These are phyloP conservation scores for Nicotiana benthamiana DNA, from an alignment of 257 asterid species.

Conservation along the genomic window DNA sequence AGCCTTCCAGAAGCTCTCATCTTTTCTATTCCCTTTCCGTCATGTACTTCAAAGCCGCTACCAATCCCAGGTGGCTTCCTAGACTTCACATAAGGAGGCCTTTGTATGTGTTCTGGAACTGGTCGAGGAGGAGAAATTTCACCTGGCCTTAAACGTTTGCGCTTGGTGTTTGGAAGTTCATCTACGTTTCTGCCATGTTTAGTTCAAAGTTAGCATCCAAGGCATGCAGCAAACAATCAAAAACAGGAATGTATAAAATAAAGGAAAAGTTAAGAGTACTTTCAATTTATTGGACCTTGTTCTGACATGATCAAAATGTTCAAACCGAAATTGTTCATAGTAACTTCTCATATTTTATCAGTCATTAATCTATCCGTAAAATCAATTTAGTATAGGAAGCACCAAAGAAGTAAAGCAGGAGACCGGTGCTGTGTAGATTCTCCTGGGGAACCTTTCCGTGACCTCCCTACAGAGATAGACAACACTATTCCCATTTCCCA, in stretches of 20 bases:
- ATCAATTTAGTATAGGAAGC: neutral
- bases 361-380: neutral
- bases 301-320: neutral
- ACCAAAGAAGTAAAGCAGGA: neutral
- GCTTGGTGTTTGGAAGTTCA: constrained; percentile 36
- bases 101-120: constrained; percentile 67
- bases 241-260: neutral
- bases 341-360: neutral
- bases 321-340: neutral
- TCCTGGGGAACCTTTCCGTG: neutral
- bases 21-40: constrained; percentile 69
- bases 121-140: constrained; percentile 69
- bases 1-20: constrained; percentile 98
- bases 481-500: neutral
- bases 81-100: constrained; percentile 80
- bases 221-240: neutral
- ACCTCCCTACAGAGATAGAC: neutral
- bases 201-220: constrained; percentile 2
- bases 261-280: neutral
- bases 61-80: constrained; percentile 72
- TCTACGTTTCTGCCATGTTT: constrained; percentile 40
- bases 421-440: neutral
- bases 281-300: neutral
- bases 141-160: constrained; percentile 69
- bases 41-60: constrained; percentile 68